These are phyloP conservation scores for Penicillium sp. DNA, from an alignment of 2,329 filamentous ascomycete genomes.

Conservation along the genomic window DNA sequence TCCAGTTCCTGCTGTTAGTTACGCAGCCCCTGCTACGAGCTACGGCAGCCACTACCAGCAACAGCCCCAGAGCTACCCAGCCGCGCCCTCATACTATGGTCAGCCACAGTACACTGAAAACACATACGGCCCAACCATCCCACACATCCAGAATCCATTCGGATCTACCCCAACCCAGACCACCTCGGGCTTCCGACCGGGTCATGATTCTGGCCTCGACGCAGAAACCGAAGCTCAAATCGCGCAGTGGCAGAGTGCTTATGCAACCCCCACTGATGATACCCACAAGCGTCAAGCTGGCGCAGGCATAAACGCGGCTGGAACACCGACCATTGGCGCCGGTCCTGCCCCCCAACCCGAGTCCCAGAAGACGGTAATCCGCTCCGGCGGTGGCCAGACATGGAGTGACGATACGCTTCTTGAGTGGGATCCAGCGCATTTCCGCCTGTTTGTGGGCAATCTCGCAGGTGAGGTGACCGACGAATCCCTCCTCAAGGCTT, in stretches of 20 bases:
- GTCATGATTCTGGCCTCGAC: constrained; percentile 53
- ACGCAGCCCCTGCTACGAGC: constrained; percentile 40
- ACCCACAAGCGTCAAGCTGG: constrained; percentile 35
- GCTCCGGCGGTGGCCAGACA: constrained; percentile 84
- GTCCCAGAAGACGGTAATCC: constrained; percentile 78
- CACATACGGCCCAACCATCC: constrained; percentile 54
- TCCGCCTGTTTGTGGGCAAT: constrained; percentile 94
- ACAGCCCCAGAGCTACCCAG: constrained; percentile 36
- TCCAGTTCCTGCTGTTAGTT: constrained; percentile 35
- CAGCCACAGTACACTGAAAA: constrained; percentile 50
- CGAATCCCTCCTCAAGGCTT: constrained; percentile 91
- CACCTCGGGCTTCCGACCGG: constrained; percentile 32
- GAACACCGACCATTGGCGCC: constrained; percentile 36
- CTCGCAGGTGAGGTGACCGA: constrained; percentile 96
- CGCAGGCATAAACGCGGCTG: constrained; percentile 37
- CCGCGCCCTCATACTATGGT: constrained; percentile 48
- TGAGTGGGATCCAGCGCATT: constrained; percentile 94
- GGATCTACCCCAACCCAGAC: constrained; percentile 49
- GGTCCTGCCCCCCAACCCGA: constrained; percentile 47
- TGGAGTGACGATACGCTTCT: constrained; percentile 88
- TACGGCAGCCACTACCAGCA: constrained; percentile 48
- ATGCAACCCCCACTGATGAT: constrained; percentile 54
- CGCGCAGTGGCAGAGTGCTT: constrained; percentile 92
- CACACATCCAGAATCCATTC: constrained; percentile 81
- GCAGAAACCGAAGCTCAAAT: constrained; percentile 88